Conservation (phyloP, 2,329 filamentous ascomycete species). For the Claviceps pazoutovae region DNA sequence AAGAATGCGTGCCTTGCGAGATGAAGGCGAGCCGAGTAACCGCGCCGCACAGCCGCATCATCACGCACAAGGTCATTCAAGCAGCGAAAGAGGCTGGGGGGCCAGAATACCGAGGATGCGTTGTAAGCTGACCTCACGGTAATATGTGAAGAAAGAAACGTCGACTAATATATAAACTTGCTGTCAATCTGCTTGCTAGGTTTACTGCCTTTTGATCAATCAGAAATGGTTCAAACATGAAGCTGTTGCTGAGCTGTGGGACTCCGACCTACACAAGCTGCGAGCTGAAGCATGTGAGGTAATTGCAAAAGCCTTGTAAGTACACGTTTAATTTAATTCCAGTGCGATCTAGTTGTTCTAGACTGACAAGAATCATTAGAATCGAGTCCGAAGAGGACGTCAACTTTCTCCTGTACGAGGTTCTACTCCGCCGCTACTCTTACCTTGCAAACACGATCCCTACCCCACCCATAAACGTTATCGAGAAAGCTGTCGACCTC, state of each 20-base stretch:
- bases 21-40: slow-evolving; percentile 64
- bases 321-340: background rate
- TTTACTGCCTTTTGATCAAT: slow-evolving; percentile 66
- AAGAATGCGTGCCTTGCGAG: slow-evolving; percentile 82
- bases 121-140: slow-evolving; percentile 29
- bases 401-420: slow-evolving; percentile 61
- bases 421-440: slow-evolving; percentile 81
- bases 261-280: slow-evolving; percentile 68
- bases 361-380: slow-evolving; percentile 22
- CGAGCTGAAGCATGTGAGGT: slow-evolving; percentile 78
- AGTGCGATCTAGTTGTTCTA: background rate
- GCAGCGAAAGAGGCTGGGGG: slow-evolving; percentile 75
- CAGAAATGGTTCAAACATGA: slow-evolving; percentile 67
- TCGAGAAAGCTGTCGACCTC: slow-evolving; percentile 86
- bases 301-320: slow-evolving; percentile 64
- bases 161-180: background rate
- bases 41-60: slow-evolving; percentile 68
- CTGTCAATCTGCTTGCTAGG: slow-evolving; percentile 14
- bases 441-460: slow-evolving; percentile 58
- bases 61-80: slow-evolving; percentile 64
- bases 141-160: background rate
- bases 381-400: slow-evolving; percentile 78
- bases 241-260: slow-evolving; percentile 73
- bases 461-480: slow-evolving; percentile 68
- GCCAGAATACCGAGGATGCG: slow-evolving; percentile 58